phyloP scores from a whole-genome alignment of 2,329 filamentous ascomycete genomes.

The Pseudogymnoascus sp. region DNA sequence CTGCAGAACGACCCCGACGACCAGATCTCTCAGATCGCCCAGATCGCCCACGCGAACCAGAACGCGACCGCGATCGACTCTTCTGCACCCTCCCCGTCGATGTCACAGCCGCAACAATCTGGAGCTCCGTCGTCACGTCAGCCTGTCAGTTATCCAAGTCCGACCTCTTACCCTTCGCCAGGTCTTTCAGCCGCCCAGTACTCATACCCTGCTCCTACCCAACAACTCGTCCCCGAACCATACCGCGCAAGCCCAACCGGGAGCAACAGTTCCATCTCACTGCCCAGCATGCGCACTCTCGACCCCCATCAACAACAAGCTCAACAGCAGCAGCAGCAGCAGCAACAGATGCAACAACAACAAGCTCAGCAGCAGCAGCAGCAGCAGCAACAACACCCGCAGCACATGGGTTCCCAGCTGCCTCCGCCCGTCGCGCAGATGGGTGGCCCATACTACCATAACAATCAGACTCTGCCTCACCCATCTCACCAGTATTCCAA shows the following conservation, averaged over 20 bases:
- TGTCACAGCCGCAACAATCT: conserved; percentile 26
- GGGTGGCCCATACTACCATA: conserved; percentile 39
- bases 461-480: conserved; percentile 32
- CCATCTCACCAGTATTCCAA: conserved; percentile 39
- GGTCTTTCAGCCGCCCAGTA: conserved; percentile 38
- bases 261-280: conserved; percentile 37
- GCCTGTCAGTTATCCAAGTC: conserved; percentile 35
- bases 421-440: conserved; percentile 45
- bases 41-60: not conserved
- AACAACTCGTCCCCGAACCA: conserved; percentile 33
- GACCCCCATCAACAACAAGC: conserved; percentile 33
- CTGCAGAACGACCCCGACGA: conserved; percentile 15
- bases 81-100: conserved; percentile 26
- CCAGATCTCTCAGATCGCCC: not conserved
- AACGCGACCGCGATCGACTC: conserved; percentile 22
- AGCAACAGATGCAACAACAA: conserved; percentile 18
- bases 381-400: conserved; percentile 21
- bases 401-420: conserved; percentile 43
- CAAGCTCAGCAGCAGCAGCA: not conserved
- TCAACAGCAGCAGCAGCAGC: conserved; percentile 22
- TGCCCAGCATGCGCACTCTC: conserved; percentile 43
- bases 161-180: conserved; percentile 42
- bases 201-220: conserved; percentile 35
- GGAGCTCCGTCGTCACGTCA: conserved; percentile 20
- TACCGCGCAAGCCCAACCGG: conserved; percentile 35